phyloP scores from a whole-genome alignment of 768 basidiomycete species.

The Russula sp. region DNA sequence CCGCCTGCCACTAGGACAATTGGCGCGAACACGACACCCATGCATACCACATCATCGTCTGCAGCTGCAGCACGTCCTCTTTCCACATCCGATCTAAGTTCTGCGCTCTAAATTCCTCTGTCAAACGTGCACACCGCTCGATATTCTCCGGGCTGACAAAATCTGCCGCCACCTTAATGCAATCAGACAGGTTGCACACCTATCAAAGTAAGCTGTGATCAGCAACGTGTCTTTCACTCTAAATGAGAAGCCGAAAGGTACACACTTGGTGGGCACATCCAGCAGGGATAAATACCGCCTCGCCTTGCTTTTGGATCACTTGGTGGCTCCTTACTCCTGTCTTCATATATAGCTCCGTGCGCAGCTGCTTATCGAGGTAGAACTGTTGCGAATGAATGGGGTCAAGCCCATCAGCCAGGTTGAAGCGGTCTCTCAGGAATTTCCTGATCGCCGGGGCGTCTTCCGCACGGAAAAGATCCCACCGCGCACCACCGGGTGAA shows the following conservation, averaged over 20 bases:
- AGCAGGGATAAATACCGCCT: slow-evolving; percentile 94
- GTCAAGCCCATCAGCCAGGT: slow-evolving; percentile 65
- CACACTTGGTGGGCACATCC: slow-evolving; percentile 86
- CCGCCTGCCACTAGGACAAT: not conserved
- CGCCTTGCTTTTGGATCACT: slow-evolving; percentile 87
- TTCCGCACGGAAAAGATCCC: slow-evolving; percentile 84
- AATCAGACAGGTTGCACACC: slow-evolving; percentile 90
- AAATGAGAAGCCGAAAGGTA: slow-evolving; percentile 10
- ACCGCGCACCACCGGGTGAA: slow-evolving; percentile 72
- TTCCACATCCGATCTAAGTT: slow-evolving; percentile 88
- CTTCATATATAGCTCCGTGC: slow-evolving; percentile 61
- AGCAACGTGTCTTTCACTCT: not conserved
- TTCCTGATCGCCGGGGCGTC: slow-evolving; percentile 72
- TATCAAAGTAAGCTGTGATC: slow-evolving; percentile 35
- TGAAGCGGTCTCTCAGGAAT: slow-evolving; percentile 67
- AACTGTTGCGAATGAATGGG: slow-evolving; percentile 90
- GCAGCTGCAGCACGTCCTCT: slow-evolving; percentile 86
- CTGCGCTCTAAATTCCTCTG: slow-evolving; percentile 84
- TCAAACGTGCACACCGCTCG: slow-evolving; percentile 74
- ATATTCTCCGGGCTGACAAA: slow-evolving; percentile 96
- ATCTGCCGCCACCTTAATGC: slow-evolving; percentile 92
- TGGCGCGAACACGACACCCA: slow-evolving; percentile 65
- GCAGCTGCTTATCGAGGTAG: slow-evolving; percentile 70
- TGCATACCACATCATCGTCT: slow-evolving; percentile 91
- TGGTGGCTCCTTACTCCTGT: slow-evolving; percentile 73